Conservation (phyloP, 192 early-diverging fungal genomes). For the Spizellomyces punctatus region DNA sequence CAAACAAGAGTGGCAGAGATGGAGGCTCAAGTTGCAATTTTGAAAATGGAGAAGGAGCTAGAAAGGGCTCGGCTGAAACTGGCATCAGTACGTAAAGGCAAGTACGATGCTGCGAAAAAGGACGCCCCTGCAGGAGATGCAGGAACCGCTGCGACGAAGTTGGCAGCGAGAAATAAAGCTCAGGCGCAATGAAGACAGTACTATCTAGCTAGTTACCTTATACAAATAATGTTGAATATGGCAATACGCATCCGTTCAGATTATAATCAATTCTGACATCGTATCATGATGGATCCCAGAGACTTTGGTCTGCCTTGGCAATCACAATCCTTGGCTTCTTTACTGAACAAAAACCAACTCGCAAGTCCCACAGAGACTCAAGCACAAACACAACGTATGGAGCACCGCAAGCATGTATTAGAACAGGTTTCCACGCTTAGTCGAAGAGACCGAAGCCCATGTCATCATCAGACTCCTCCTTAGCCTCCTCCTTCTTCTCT, state of each 20-base stretch:
- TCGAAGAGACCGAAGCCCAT: slow-evolving; percentile 98
- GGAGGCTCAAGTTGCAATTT: slow-evolving; percentile 58
- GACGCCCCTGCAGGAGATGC: neutral
- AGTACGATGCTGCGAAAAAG: slow-evolving; percentile 38
- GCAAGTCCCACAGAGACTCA: too few species aligned
- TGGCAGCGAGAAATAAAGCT: neutral
- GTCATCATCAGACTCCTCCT: slow-evolving; percentile 88
- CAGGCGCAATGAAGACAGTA: neutral
- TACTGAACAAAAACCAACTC: too few species aligned
- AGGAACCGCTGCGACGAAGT: neutral
- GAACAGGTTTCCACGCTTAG: slow-evolving; percentile 57
- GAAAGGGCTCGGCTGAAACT: slow-evolving; percentile 53
- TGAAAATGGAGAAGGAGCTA: slow-evolving; percentile 65
- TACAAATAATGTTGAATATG: too few species aligned
- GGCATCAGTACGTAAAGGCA: slow-evolving; percentile 52
- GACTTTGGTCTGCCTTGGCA: too few species aligned
- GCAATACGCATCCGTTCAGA: too few species aligned
- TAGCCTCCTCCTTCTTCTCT: slow-evolving; percentile 86
- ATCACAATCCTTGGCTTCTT: too few species aligned
- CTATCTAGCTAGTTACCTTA: too few species aligned
- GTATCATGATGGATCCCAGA: too few species aligned
- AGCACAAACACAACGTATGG: too few species aligned
- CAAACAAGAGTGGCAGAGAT: slow-evolving; percentile 50
- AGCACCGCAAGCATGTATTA: slow-evolving; percentile 4
- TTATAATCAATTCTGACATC: too few species aligned